These are phyloP conservation scores for Micractinium conductrix DNA, from an alignment of 139 green algal species.

Conservation along the genomic window DNA sequence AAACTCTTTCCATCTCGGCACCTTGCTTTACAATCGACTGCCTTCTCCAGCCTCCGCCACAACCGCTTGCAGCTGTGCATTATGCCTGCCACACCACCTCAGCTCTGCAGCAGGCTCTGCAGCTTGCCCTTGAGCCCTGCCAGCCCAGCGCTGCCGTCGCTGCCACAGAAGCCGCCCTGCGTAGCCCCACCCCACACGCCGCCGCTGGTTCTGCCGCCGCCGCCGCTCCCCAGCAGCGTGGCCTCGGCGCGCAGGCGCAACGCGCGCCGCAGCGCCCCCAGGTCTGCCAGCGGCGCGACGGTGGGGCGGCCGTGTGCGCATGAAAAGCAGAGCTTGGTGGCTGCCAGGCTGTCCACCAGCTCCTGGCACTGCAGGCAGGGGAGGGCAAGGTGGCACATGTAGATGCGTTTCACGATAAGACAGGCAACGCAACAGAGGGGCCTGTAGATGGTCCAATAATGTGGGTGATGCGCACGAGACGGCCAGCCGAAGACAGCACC, in stretches of 20 bases:
- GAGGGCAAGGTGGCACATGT: too few species aligned
- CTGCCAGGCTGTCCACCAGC: constrained; percentile 61
- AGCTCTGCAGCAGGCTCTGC: neutral
- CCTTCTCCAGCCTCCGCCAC: too few species aligned
- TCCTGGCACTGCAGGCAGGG: constrained; percentile 37
- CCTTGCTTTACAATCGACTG: too few species aligned
- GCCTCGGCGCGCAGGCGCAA: neutral
- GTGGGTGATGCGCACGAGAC: neutral
- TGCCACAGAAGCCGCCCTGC: too few species aligned
- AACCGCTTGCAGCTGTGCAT: too few species aligned
- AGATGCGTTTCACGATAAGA: too few species aligned
- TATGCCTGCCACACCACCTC: neutral
- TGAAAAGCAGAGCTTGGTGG: constrained; percentile 65
- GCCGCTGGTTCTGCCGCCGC: neutral
- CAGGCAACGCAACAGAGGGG: neutral
- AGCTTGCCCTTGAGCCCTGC: constrained; percentile 6
- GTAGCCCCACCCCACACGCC: neutral
- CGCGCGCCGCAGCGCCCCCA: constrained; percentile 42
- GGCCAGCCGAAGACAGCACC: neutral
- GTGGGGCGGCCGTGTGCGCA: constrained; percentile 89
- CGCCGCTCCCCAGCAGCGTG: neutral
- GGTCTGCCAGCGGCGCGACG: constrained; percentile 52
- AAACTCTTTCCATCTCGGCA: too few species aligned
- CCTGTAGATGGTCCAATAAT: neutral
- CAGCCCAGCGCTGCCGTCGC: neutral